These are phyloP conservation scores for Cryomyces antarcticus DNA, from an alignment of 495 filamentous ascomycete genomes.

Conservation along the genomic window DNA sequence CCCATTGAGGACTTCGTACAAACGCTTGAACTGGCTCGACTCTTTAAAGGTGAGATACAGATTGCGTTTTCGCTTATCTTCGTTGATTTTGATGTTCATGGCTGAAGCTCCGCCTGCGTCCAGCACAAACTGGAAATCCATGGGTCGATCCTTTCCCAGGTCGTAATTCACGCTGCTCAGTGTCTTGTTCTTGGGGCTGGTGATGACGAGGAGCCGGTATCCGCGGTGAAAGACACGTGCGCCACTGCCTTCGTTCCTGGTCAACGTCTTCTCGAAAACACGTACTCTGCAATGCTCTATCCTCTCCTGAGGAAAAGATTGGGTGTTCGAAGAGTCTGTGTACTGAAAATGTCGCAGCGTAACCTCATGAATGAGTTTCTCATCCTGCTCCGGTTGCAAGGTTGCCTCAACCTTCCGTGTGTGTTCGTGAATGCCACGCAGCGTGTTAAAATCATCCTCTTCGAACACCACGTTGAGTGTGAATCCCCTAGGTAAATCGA, in stretches of 20 bases:
- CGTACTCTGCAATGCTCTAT: slow-evolving; percentile 43
- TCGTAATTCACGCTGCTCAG: slow-evolving; percentile 50
- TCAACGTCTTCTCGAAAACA: slow-evolving; percentile 47
- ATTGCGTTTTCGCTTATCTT: slow-evolving; percentile 36
- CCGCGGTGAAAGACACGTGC: slow-evolving; percentile 49
- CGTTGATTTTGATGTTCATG: slow-evolving; percentile 2
- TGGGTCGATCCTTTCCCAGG: slow-evolving; percentile 34
- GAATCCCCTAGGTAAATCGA: slow-evolving; percentile 50
- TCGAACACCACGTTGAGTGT: slow-evolving; percentile 44
- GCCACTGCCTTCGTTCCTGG: slow-evolving; percentile 43
- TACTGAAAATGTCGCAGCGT: slow-evolving; percentile 52
- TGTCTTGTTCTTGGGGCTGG: slow-evolving; percentile 52
- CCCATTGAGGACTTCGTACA: slow-evolving; percentile 53
- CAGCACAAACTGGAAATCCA: slow-evolving; percentile 52
- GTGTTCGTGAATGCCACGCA: slow-evolving; percentile 70
- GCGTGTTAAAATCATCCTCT: slow-evolving; percentile 49
- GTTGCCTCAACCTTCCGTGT: slow-evolving; percentile 48
- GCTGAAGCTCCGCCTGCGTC: slow-evolving; percentile 40
- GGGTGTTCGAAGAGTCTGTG: slow-evolving; percentile 43
- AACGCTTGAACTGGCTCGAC: slow-evolving; percentile 36
- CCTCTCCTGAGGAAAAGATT: slow-evolving; percentile 54
- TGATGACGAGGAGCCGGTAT: slow-evolving; percentile 53
- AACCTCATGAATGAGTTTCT: slow-evolving; percentile 41
- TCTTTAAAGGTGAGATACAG: slow-evolving; percentile 60
- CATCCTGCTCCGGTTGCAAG: slow-evolving; percentile 42